Evolutionary conservation across 169 alveolate species (phyloP).

Genomic region (Plasmodium gaboni): DNA sequence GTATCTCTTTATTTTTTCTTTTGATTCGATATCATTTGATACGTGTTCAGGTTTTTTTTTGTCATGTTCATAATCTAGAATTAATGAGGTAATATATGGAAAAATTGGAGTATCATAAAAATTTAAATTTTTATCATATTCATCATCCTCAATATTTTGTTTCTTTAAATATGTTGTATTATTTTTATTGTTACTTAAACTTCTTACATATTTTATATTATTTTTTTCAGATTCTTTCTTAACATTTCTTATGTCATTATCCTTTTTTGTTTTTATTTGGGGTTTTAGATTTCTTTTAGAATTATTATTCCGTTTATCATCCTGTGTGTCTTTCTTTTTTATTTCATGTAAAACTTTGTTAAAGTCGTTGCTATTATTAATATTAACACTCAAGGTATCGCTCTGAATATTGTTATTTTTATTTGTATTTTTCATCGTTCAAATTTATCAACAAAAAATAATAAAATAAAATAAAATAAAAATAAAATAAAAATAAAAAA

Average conservation of each 20-base stretch:
- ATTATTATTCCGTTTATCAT: conserved; percentile 12
- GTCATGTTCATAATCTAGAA: conserved; percentile 56
- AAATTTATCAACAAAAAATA: conserved; percentile 11
- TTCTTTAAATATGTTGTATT: conserved; percentile 17
- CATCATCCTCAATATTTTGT: conserved; percentile 10
- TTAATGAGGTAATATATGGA: conserved; percentile 58
- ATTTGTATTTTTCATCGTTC: conserved; percentile 31
- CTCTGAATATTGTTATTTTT: conserved; percentile 10
- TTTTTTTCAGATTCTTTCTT: conserved; percentile 14
- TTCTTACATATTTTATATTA: conserved; percentile 15
- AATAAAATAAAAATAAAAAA: not conserved
- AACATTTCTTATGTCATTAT: conserved; percentile 6
- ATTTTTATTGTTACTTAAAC: conserved; percentile 23
- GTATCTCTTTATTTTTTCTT: conserved; percentile 32
- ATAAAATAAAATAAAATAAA: conserved; percentile 8
- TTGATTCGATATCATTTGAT: conserved; percentile 13
- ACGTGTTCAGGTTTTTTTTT: conserved; percentile 28
- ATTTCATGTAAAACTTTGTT: conserved; percentile 44
- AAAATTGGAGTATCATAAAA: conserved; percentile 65
- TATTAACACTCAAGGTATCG: conserved; percentile 38
- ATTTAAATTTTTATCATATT: conserved; percentile 1
- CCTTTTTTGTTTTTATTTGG: conserved; percentile 16
- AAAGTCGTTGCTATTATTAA: conserved; percentile 68
- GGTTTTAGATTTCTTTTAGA: conserved; percentile 4
- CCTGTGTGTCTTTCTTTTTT: conserved; percentile 25